phyloP scores from a whole-genome alignment of 2,329 filamentous ascomycete species.

The Beauveria australis region DNA sequence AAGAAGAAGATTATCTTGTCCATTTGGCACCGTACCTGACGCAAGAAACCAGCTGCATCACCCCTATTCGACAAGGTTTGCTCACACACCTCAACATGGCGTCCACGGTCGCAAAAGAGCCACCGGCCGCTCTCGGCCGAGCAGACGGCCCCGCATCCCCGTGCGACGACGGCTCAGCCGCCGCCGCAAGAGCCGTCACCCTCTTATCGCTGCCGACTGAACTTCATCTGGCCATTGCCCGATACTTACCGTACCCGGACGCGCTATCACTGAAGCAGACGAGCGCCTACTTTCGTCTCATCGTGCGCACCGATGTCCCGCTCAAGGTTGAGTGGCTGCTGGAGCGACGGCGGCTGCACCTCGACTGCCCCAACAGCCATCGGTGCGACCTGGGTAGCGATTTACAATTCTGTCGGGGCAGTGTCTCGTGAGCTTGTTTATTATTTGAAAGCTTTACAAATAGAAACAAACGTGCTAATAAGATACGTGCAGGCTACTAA shows the following conservation, averaged over 20 bases:
- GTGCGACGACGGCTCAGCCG: neutral
- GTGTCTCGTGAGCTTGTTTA: slow-evolving; percentile 40
- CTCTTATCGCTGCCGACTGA: slow-evolving; percentile 53
- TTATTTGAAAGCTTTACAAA: too few relatives aligned
- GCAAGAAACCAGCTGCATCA: too few relatives aligned
- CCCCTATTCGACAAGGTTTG: too few relatives aligned
- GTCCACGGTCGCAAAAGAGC: neutral
- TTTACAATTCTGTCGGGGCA: slow-evolving; percentile 51
- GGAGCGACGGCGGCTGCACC: slow-evolving; percentile 51
- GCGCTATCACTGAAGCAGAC: slow-evolving; percentile 63
- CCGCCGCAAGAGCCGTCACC: neutral
- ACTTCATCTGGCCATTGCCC: slow-evolving; percentile 55
- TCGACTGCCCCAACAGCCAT: slow-evolving; percentile 55
- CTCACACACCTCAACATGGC: too few relatives aligned
- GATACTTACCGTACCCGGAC: slow-evolving; percentile 59
- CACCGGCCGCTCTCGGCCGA: neutral
- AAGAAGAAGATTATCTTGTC: neutral
- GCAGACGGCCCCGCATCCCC: neutral
- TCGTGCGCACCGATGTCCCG: slow-evolving; percentile 57
- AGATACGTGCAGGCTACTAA: slow-evolving; percentile 36
- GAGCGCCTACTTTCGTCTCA: slow-evolving; percentile 51
- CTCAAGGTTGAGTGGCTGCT: slow-evolving; percentile 64
- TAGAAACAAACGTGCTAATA: neutral
- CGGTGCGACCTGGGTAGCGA: slow-evolving; percentile 53
- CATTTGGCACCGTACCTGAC: too few relatives aligned